Percentiles rank a stretch among this genome's conserved stretches.
phyloP scores from a whole-genome alignment of 1,139 yeast species.

The Pneumocystis jirovecii region DNA sequence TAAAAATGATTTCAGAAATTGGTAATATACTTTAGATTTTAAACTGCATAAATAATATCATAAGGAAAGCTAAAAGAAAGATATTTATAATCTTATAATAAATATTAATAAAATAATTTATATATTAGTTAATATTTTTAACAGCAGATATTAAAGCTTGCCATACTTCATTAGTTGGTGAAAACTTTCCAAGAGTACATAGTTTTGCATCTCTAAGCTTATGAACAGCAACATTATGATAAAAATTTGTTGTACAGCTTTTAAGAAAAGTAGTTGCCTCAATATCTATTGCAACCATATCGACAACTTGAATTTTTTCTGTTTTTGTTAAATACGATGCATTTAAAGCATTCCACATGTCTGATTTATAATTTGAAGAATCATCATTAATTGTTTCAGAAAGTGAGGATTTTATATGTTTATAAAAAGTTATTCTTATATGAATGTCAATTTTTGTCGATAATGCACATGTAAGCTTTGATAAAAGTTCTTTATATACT shows the following conservation, averaged over 20 bases:
- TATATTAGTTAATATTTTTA: neutral
- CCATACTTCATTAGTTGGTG: neutral
- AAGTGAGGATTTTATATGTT: neutral
- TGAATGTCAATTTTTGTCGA: neutral
- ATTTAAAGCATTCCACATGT: neutral
- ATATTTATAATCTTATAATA: neutral
- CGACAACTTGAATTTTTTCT: neutral
- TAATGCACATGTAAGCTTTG: neutral
- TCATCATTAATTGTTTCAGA: neutral
- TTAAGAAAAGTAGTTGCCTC: neutral
- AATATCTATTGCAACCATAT: neutral
- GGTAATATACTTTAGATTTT: neutral
- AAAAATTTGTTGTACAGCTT: neutral
- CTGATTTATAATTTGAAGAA: neutral
- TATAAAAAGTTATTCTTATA: neutral
- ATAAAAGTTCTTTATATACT: neutral
- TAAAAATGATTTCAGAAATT: too few relatives aligned
- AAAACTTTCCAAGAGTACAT: neutral
- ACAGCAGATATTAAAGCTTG: neutral
- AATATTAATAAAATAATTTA: neutral
- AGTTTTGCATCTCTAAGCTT: neutral
- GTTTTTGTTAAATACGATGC: neutral
- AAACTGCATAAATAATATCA: neutral
- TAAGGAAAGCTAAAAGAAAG: neutral
- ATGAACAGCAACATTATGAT: neutral